Conservation (phyloP, 768 basidiomycete species). For the Amanita subjunquillea region DNA sequence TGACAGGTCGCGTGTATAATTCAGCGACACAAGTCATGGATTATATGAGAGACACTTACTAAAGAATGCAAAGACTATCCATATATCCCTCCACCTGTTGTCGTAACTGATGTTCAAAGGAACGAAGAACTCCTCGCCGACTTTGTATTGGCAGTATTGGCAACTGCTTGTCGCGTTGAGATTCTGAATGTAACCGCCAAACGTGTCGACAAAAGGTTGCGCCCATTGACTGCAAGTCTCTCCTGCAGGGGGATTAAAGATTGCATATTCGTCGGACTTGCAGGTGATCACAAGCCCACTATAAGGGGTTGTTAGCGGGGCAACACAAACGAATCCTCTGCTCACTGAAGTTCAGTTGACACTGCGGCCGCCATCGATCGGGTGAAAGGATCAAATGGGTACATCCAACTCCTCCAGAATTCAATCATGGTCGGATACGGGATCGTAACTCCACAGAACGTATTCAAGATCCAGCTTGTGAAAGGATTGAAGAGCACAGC, state of each 20-base stretch:
- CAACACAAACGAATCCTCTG: slow-evolving; percentile 1
- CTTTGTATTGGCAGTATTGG: slow-evolving; percentile 60
- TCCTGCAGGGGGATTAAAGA: slow-evolving; percentile 63
- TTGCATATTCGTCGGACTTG: slow-evolving; percentile 55
- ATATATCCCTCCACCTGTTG: slow-evolving; percentile 59
- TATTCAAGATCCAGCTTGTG: slow-evolving; percentile 48
- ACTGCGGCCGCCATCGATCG: slow-evolving; percentile 63
- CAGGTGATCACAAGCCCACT: slow-evolving; percentile 59
- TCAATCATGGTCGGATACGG: slow-evolving; percentile 50
- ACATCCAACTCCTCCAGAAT: slow-evolving; percentile 77
- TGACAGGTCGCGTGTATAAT: slow-evolving; percentile 10
- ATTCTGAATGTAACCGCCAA: slow-evolving; percentile 73
- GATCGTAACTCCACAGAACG: slow-evolving; percentile 78
- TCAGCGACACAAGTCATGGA: neutral
- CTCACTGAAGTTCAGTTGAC: slow-evolving; percentile 66
- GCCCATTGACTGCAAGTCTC: slow-evolving; percentile 71
- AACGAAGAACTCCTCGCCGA: slow-evolving; percentile 61
- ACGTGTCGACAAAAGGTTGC: slow-evolving; percentile 42
- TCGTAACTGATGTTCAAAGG: slow-evolving; percentile 59
- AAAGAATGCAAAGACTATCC: slow-evolving; percentile 54
- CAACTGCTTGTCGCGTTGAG: slow-evolving; percentile 48
- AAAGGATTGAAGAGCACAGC: slow-evolving; percentile 79
- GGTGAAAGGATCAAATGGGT: slow-evolving; percentile 63
- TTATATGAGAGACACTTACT: slow-evolving; percentile 21
- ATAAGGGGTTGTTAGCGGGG: slow-evolving; percentile 8